Evolutionary conservation across 257 asterid species (phyloP), one percentile per base, ranked within the genome.

Genomic region (Capsicum chinense): DNA sequence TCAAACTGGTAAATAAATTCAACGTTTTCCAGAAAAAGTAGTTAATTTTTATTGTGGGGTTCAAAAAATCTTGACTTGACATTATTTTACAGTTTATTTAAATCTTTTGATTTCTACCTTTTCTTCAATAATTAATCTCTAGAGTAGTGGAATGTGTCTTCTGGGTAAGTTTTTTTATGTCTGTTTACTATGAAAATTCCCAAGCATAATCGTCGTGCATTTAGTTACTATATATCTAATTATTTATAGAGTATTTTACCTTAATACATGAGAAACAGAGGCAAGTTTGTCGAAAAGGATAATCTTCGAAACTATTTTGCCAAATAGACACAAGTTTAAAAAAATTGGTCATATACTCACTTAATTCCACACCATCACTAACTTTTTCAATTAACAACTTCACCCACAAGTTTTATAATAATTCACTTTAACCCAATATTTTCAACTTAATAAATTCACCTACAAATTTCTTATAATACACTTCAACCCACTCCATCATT

Each of bases 41-140:
- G 2, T 26, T 26, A 79, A 57, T 58, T 16, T n/a, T 5, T 9
- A 56, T 64, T 57, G 70, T 79, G 86, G 85, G 57, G 57, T 79
- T 87, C 79, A 82, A 73, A 56, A 21, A 71, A 66, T 39, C 26
- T 86, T 83, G 82, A 84, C 83, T 81, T 21, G 3, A 64, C 8
- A 44, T 8, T 59, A 37, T 35, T n/a, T 44, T 74, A 42, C 66
- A 21, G 13, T 56, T 57, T 74, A 4, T 74, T 47, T 42, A 48
- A 56, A 67, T 14, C 7, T 76, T 74, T 74, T 80, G 39, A 39
- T 56, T 80, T 56, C 83, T 37, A 57, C 13, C 37, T 39, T 33
- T 56, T 13, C 10, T 42, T 4, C 3, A 47, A 80, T 11, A 9
- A 80, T 8, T 58, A 80, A 35, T 80, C 12, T 50, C 21, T 56